Evolutionary conservation across 345 rosid genomes (phyloP).

Genomic region (Cardamine resedifolia): DNA sequence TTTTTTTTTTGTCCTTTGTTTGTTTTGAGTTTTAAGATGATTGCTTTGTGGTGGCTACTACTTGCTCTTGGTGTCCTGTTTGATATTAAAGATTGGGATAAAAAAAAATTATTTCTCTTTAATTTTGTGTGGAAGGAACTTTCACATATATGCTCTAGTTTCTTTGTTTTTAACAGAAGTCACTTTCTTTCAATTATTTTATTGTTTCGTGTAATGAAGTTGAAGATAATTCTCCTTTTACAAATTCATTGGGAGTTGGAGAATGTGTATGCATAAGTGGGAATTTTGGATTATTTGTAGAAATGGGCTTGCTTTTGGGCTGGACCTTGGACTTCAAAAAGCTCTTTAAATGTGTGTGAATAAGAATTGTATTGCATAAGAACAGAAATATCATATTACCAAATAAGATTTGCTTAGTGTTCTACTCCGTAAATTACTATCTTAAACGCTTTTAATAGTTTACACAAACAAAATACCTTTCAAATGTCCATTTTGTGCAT

Average conservation of each 20-base stretch:
- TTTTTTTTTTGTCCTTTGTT: constrained; percentile 18
- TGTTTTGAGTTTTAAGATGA: constrained; percentile 32
- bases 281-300: neutral
- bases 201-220: neutral
- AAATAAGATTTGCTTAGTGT: neutral
- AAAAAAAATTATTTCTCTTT: neutral
- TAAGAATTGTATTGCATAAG: neutral
- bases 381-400: neutral
- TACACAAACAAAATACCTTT: neutral
- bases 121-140: constrained; percentile 32
- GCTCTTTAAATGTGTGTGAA: constrained; percentile 2
- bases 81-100: constrained; percentile 7
- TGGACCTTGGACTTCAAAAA: neutral
- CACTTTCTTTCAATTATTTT: constrained; percentile 1
- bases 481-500: neutral
- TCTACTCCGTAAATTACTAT: neutral
- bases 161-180: neutral
- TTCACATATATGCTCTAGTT: neutral
- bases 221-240: constrained; percentile 10
- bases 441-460: neutral
- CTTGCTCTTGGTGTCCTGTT: constrained; percentile 21
- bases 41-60: constrained; percentile 33
- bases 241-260: constrained; percentile 23
- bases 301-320: constrained; percentile 10
- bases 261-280: neutral